Percentiles rank a stretch among this genome's conserved stretches.
phyloP scores from a whole-genome alignment of 306 rosid genomes.

The Lathyrus oleraceus region DNA sequence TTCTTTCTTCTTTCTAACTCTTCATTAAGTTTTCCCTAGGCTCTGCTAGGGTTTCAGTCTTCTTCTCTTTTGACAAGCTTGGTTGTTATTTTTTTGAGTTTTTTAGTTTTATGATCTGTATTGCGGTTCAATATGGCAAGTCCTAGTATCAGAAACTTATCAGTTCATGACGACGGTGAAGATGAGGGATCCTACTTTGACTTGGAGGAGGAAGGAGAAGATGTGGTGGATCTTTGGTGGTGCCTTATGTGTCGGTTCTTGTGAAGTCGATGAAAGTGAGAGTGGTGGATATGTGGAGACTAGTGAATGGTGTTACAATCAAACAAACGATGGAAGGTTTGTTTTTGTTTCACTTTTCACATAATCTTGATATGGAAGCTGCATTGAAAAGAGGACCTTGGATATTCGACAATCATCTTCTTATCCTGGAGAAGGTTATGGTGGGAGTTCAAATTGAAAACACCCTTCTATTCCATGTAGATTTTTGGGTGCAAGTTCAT shows the following conservation, averaged over 20 bases:
- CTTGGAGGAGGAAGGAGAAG: background rate
- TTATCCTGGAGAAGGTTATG: background rate
- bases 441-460: background rate
- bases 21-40: too few species aligned
- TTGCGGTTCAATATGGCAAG: too few species aligned
- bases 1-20: too few species aligned
- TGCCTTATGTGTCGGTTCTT: background rate
- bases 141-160: too few species aligned
- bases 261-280: background rate
- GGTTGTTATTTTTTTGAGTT: too few species aligned
- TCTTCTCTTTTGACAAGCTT: too few species aligned
- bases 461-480: background rate
- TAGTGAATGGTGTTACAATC: background rate
- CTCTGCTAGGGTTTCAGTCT: too few species aligned
- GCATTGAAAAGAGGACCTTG: background rate
- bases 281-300: background rate
- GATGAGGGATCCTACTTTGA: background rate
- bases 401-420: background rate
- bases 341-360: background rate
- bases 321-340: background rate
- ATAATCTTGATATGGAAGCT: background rate
- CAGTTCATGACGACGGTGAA: too few species aligned
- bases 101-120: too few species aligned
- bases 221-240: accelerated
- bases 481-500: background rate